These are phyloP conservation scores for Paraphaeosphaeria sporulosa DNA, from an alignment of 2,329 filamentous ascomycete genomes.

Conservation along the genomic window DNA sequence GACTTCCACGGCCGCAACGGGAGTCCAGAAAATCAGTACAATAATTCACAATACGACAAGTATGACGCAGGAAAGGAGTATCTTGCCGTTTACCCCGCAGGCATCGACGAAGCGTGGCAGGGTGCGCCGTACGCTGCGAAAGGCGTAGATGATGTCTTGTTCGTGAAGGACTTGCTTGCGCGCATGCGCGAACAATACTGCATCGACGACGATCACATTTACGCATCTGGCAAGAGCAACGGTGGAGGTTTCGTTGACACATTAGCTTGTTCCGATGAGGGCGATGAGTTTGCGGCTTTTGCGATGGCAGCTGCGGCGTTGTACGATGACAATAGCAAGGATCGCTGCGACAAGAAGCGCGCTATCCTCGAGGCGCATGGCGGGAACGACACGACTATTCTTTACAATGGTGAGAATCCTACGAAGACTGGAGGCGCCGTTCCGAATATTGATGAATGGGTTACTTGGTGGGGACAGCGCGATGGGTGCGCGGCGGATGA, in stretches of 20 bases:
- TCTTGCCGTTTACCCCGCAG: conserved; percentile 11
- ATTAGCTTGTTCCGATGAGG: conserved; percentile 11
- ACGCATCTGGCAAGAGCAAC: conserved; percentile 13
- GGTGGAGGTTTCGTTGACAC: conserved; percentile 14
- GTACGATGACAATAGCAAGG: conserved; percentile 11
- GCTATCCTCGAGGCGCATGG: conserved; percentile 13
- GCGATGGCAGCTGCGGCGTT: conserved; percentile 7
- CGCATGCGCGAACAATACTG: conserved; percentile 4
- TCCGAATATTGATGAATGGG: conserved; percentile 2
- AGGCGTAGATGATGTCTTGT: conserved; percentile 7
- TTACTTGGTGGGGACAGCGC: conserved; percentile 9
- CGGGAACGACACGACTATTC: background rate
- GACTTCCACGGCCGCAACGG: conserved; percentile 11
- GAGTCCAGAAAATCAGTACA: conserved; percentile 4
- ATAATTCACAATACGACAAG: conserved; percentile 3
- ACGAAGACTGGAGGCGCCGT: background rate
- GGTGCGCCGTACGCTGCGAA: conserved; percentile 9
- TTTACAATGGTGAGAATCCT: background rate
- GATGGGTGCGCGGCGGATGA: background rate
- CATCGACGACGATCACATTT: conserved; percentile 5
- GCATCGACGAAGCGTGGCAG: conserved; percentile 10
- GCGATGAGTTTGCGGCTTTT: conserved; percentile 14
- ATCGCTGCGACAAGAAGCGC: conserved; percentile 1
- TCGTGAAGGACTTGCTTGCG: conserved; percentile 9
- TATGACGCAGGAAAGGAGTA: conserved; percentile 7